Conservation (phyloP, 345 rosid species). For the Citrus australasica region DNA sequence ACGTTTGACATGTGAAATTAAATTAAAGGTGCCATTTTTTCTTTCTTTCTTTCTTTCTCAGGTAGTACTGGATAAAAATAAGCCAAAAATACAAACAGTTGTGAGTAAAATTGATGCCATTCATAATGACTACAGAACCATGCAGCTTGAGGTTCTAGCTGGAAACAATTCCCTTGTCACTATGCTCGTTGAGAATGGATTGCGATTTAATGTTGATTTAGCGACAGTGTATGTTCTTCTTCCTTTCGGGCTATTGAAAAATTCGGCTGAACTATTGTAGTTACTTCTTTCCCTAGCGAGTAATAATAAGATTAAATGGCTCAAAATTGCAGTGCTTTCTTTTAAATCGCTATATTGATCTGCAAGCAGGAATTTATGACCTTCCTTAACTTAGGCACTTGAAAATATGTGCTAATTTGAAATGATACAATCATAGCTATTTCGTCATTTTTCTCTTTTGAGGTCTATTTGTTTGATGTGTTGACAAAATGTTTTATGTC, state of each 20-base stretch:
- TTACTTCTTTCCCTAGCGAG: not conserved
- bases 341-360: not conserved
- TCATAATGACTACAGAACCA: conserved; percentile 71
- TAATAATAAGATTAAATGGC: not conserved
- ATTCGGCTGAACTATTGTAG: conserved; percentile 1
- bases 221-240: conserved; percentile 62
- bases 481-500: not conserved
- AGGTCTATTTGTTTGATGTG: not conserved
- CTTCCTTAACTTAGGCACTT: not conserved
- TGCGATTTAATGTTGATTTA: conserved; percentile 81
- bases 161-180: conserved; percentile 92
- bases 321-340: not conserved
- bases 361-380: not conserved
- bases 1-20: conserved; percentile 5
- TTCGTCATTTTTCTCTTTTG: not conserved
- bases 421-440: not conserved
- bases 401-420: not conserved
- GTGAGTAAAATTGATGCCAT: conserved; percentile 81
- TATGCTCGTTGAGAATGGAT: conserved; percentile 79
- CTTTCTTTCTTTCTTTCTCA: conserved; percentile 26
- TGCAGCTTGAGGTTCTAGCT: conserved; percentile 93
- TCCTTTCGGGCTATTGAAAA: conserved; percentile 4
- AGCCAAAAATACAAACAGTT: conserved; percentile 86
- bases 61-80: conserved; percentile 87
- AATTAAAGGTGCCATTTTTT: not conserved